Evolutionary conservation across 2,329 filamentous ascomycete genomes (phyloP), one percentile per base, ranked within the genome.

Genomic region (Ophiocordyceps camponoti-leonardi): DNA sequence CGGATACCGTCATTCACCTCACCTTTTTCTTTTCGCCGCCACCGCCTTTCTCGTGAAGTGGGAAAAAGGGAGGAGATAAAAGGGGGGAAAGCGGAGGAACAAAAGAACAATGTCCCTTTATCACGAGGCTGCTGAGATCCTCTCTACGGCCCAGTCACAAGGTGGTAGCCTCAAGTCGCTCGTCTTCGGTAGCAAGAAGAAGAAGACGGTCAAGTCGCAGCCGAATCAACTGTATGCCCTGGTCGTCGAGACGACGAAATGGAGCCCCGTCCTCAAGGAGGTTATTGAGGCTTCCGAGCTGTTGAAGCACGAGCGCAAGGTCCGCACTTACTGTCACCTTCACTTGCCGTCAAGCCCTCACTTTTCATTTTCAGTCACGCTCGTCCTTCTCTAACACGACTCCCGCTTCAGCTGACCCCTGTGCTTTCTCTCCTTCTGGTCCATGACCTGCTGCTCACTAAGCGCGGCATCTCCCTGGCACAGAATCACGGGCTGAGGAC

Each of bases 21-120:
- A n/a, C n/a, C n/a, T n/a, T n/a, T n/a, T n/a, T n/a, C n/a, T n/a
- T n/a, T n/a, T n/a, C n/a, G n/a, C n/a, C n/a, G n/a, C n/a, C n/a
- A n/a, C n/a, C n/a, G n/a, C n/a, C n/a, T n/a, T n/a, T n/a, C n/a
- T n/a, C n/a, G n/a, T n/a, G n/a, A n/a, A n/a, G n/a, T n/a, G n/a
- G n/a, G n/a, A n/a, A n/a, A n/a, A n/a, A n/a, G n/a, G n/a, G n/a
- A n/a, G n/a, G n/a, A n/a, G n/a, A n/a, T n/a, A n/a, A n/a, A n/a
- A n/a, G n/a, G n/a, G n/a, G n/a, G n/a, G n/a, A n/a, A n/a, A n/a
- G n/a, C n/a, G n/a, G n/a, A n/a, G n/a, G n/a, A n/a, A n/a, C n/a
- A n/a, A n/a, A n/a, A n/a, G 18, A 6, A 37, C 7, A 18, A 96
- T 96, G 90, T 94, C 88, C 43, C 81, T 98, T 47, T 98, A 98